A percentile compares a stretch with the other conserved stretches of the same genome.
Conservation (phyloP, 768 basidiomycete genomes). For the Hydnomerulius pinastri region DNA sequence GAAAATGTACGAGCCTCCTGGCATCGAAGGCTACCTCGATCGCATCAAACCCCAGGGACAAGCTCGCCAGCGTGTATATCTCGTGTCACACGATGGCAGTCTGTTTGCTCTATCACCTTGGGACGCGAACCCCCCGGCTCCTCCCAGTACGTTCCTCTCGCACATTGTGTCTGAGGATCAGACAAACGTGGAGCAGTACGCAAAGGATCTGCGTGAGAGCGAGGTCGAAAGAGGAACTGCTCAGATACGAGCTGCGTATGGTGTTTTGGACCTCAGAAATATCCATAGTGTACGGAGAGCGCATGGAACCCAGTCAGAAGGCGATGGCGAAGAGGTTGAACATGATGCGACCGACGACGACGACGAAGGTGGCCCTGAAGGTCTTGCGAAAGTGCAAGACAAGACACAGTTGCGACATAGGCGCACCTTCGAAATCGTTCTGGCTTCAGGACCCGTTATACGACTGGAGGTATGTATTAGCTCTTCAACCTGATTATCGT, state of each 20-base stretch:
- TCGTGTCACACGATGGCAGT: conserved; percentile 71
- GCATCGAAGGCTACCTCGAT: conserved; percentile 85
- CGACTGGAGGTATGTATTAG: conserved; percentile 70
- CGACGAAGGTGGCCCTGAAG: conserved; percentile 68
- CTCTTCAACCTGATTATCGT: neutral
- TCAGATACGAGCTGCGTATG: conserved; percentile 66
- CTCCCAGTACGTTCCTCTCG: conserved; percentile 53
- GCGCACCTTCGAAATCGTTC: conserved; percentile 76
- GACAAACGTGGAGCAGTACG: conserved; percentile 27
- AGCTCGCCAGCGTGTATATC: conserved; percentile 61
- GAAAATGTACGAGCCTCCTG: conserved; percentile 70
- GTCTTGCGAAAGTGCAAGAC: conserved; percentile 42
- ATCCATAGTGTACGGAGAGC: conserved; percentile 66
- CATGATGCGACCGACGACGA: conserved; percentile 49
- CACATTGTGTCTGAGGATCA: conserved; percentile 31
- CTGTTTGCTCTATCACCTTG: conserved; percentile 59
- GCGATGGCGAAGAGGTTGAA: conserved; percentile 23
- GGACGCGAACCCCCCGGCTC: conserved; percentile 66
- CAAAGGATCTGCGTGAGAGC: conserved; percentile 40
- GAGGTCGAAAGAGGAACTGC: conserved; percentile 64
- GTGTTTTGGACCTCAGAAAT: conserved; percentile 71
- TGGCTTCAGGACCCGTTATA: conserved; percentile 66
- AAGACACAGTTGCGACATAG: conserved; percentile 52
- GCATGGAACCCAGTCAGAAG: conserved; percentile 32
- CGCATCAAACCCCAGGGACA: conserved; percentile 64